Conservation (phyloP, 805 yeast genomes). For the Nematodospora valgi region DNA sequence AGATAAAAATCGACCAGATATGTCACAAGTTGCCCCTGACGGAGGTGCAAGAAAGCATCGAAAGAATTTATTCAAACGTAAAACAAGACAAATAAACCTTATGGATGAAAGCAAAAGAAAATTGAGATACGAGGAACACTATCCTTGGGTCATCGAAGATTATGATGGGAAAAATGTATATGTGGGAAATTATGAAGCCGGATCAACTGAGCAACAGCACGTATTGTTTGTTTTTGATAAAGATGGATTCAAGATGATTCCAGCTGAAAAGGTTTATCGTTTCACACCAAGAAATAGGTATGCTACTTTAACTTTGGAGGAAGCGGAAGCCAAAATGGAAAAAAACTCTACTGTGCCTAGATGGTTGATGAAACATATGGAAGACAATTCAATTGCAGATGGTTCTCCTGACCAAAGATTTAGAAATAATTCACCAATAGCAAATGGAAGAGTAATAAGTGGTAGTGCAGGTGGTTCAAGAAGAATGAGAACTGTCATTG, state of each 20-base stretch:
- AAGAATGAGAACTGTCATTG: slow-evolving; percentile 41
- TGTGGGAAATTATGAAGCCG: slow-evolving; percentile 96
- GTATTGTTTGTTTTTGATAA: slow-evolving; percentile 82
- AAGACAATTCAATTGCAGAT: slow-evolving; percentile 45
- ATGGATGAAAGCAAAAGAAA: slow-evolving; percentile 81
- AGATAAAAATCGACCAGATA: slow-evolving; percentile 39
- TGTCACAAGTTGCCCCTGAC: slow-evolving; percentile 84
- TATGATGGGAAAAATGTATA: slow-evolving; percentile 91
- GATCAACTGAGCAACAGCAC: slow-evolving; percentile 71
- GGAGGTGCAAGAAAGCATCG: slow-evolving; percentile 78
- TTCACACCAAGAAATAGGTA: slow-evolving; percentile 92
- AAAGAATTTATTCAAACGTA: slow-evolving; percentile 60
- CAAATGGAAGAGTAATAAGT: slow-evolving; percentile 9
- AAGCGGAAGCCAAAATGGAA: slow-evolving; percentile 93
- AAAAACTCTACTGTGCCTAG: slow-evolving; percentile 75
- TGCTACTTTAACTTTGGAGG: slow-evolving; percentile 90
- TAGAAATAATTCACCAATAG: slow-evolving; percentile 20
- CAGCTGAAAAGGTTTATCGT: slow-evolving; percentile 90
- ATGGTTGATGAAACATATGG: slow-evolving; percentile 93
- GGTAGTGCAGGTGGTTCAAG: slow-evolving; percentile 7
- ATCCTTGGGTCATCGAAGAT: slow-evolving; percentile 98
- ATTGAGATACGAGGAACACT: slow-evolving; percentile 90
- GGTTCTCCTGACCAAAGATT: slow-evolving; percentile 43
- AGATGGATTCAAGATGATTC: slow-evolving; percentile 88
- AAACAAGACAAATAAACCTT: slow-evolving; percentile 78